Conservation (phyloP, 2,329 filamentous ascomycete genomes). For the Coleophoma crateriformis region DNA sequence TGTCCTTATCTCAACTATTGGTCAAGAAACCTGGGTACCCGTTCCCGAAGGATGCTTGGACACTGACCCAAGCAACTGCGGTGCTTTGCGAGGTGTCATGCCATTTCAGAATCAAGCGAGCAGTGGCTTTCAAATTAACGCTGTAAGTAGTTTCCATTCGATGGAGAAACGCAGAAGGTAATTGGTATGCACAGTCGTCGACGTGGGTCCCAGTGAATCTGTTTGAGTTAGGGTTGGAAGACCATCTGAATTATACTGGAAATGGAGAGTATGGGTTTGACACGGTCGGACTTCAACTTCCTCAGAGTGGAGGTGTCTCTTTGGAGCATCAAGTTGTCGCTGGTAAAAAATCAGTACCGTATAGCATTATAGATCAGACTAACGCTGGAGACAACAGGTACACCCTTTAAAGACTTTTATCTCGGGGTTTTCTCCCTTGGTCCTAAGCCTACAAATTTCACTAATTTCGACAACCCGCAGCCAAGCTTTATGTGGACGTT, state of each 20-base stretch:
- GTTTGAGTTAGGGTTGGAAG: constrained; percentile 30
- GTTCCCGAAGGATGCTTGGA: constrained; percentile 6
- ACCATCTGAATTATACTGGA: constrained; percentile 28
- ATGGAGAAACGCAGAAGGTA: too few species aligned
- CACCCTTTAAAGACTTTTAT: constrained; percentile 9
- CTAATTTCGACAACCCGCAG: constrained; percentile 26
- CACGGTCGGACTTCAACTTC: constrained; percentile 8
- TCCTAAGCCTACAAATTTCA: constrained; percentile 31
- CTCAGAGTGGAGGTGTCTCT: constrained; percentile 15
- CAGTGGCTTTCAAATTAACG: constrained; percentile 6
- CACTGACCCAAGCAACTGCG: constrained; percentile 8
- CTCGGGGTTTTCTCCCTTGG: constrained; percentile 32
- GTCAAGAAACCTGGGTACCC: constrained; percentile 28
- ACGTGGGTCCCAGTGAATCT: constrained; percentile 29
- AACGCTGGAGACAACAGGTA: constrained; percentile 2
- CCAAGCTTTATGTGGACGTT: constrained; percentile 29
- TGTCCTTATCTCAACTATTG: constrained; percentile 31
- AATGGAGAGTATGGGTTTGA: constrained; percentile 16
- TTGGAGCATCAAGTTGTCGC: constrained; percentile 10
- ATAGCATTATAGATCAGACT: not conserved
- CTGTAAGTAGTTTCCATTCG: not conserved
- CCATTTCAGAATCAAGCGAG: constrained; percentile 5
- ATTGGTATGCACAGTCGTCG: constrained; percentile 16
- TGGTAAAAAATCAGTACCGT: constrained; percentile 9
- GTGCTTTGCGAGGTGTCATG: constrained; percentile 4